phyloP scores from a whole-genome alignment of 495 filamentous ascomycete species.

The Podospora fimiseda region DNA sequence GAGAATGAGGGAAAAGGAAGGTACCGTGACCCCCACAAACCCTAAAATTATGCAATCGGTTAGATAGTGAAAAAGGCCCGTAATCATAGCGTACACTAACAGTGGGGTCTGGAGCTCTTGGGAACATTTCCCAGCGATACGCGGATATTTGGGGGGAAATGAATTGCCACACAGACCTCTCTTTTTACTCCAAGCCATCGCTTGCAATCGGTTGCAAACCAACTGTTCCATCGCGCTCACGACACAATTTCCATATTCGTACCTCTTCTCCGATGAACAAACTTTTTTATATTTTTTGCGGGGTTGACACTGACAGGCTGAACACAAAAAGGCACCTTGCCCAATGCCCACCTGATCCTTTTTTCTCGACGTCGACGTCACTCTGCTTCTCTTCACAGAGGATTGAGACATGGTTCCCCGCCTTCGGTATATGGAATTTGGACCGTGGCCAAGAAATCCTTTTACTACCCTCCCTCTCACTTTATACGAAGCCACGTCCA shows the following conservation, averaged over 20 bases:
- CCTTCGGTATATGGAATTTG: background rate
- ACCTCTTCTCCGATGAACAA: background rate
- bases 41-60: too few species aligned
- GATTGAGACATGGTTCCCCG: conserved; percentile 6
- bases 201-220: too few species aligned
- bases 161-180: too few species aligned
- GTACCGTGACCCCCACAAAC: too few species aligned
- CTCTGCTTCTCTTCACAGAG: background rate
- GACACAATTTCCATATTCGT: background rate
- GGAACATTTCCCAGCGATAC: too few species aligned
- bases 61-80: too few species aligned
- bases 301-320: too few species aligned
- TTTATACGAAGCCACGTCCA: too few species aligned
- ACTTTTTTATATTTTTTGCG: too few species aligned
- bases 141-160: background rate
- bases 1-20: too few species aligned
- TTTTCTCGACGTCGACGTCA: conserved; percentile 6
- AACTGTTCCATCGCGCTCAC: background rate
- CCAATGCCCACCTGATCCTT: background rate
- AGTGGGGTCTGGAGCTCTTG: too few species aligned
- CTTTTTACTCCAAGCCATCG: too few species aligned
- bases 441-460: background rate
- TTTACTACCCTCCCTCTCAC: background rate
- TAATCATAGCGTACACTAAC: background rate
- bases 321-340: background rate